Evolutionary conservation across 106 monocot species (phyloP).

Genomic region (Acanthochlamys bracteata): DNA sequence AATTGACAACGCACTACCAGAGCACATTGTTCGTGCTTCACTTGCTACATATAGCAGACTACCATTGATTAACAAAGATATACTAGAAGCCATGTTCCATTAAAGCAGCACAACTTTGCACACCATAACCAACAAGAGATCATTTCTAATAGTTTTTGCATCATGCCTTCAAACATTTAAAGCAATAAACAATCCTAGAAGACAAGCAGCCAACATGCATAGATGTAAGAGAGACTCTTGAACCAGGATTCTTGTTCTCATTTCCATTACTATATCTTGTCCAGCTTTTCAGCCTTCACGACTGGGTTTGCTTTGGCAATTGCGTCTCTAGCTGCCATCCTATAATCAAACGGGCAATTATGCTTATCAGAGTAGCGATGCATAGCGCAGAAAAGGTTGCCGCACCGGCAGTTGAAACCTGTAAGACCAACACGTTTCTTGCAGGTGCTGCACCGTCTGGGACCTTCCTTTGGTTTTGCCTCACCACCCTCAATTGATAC

Average conservation of each 20-base stretch:
- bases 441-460: slow-evolving; percentile 27
- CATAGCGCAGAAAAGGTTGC: slow-evolving; percentile 17
- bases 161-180: slow-evolving; percentile 10
- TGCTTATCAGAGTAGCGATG: slow-evolving; percentile 42
- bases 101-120: slow-evolving; percentile 2
- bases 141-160: slow-evolving; percentile 9
- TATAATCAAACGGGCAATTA: slow-evolving; percentile 27
- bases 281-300: slow-evolving; percentile 33
- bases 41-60: background rate
- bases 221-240: background rate
- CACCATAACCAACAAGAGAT: slow-evolving; percentile 12
- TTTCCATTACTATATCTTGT: slow-evolving; percentile 23
- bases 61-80: slow-evolving; percentile 5
- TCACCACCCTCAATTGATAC: slow-evolving; percentile 8
- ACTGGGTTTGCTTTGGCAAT: slow-evolving; percentile 33
- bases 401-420: slow-evolving; percentile 35
- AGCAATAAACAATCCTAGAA: background rate
- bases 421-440: slow-evolving; percentile 23
- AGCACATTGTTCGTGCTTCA: background rate
- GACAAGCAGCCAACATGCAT: slow-evolving; percentile 12
- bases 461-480: slow-evolving; percentile 19
- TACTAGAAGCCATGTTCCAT: background rate
- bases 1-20: background rate
- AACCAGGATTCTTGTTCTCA: background rate
- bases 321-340: slow-evolving; percentile 18